These are phyloP conservation scores for Fraxinus velutina DNA, from an alignment of 305 asterid species.

Conservation along the genomic window DNA sequence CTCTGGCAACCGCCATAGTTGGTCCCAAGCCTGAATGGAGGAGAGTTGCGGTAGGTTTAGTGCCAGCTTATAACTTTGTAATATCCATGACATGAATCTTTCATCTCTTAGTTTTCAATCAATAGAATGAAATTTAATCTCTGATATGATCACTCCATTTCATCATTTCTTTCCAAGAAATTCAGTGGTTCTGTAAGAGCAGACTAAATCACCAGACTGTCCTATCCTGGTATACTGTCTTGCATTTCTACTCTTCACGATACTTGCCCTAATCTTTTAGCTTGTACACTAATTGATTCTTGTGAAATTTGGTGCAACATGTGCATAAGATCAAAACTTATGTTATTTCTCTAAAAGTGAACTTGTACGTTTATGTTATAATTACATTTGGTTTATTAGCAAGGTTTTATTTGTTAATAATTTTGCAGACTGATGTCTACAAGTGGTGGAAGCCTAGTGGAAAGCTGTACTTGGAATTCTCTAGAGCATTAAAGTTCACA, in stretches of 20 bases:
- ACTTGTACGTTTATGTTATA: not conserved
- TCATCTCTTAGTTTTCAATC: not conserved
- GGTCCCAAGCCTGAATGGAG: not conserved
- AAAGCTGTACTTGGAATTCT: constrained; percentile 53
- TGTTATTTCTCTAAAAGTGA: not conserved
- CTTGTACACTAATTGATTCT: not conserved
- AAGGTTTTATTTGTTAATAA: not conserved
- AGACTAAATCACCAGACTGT: not conserved
- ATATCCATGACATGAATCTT: not conserved
- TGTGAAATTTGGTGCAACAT: not conserved
- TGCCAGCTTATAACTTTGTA: not conserved
- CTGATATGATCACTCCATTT: not conserved
- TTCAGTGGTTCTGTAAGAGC: not conserved
- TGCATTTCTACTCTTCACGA: not conserved
- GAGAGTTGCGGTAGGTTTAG: not conserved
- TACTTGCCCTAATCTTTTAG: not conserved
- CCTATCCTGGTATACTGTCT: not conserved
- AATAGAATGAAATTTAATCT: not conserved
- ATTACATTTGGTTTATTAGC: not conserved
- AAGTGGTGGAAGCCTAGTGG: constrained; percentile 93
- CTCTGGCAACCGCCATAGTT: not conserved
- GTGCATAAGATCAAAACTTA: not conserved
- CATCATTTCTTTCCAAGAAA: not conserved
- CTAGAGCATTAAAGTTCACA: constrained; percentile 75
- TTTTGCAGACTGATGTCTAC: constrained; percentile 68